Evolutionary conservation across 2,329 filamentous ascomycete genomes (phyloP), one percentile per base, ranked within the genome.

Genomic region (Colletotrichum sidae): DNA sequence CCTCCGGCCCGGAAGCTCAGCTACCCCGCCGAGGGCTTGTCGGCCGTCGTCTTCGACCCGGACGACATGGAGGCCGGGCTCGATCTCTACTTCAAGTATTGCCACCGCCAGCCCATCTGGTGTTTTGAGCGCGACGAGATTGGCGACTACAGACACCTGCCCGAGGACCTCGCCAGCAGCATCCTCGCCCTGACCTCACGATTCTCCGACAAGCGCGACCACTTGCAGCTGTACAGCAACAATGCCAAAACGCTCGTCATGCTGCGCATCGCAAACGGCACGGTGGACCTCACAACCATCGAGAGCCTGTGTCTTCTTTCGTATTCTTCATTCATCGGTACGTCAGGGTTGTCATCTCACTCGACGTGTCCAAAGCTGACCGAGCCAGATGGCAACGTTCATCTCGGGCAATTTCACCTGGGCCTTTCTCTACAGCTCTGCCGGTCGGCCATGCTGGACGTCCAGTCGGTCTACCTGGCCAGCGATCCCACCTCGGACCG

Each of bases 221-320:
- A 76, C 50, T 56, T 74, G 11, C 75, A 75, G 60, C 57, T 76
- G 6, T 78, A 79, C 45, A 73, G 74, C 46, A 77, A 77, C 53
- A 78, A 74, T 72, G 83, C 77, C 45, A 80, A 73, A 73, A 80
- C 71, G 60, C 71, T 77, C 68, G 78, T 75, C 68, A 85, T 84
- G 82, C 76, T 83, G 6, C 80, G 82, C 17, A 80, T 85, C 41
- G 82, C 83, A 1, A 83, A 83, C 62, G 83, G 83, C 2, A 79
- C 80, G 0, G 83, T 85, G 2, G 80, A 81, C 55, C 71, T 85
- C 2, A 74, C 78, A 13, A 85, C 83, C 0, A 80, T 85, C 3
- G 82, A 85, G 67, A 84, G 82, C 67, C 68, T 85, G 8, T 85
- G 83, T 70, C 71, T 85, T 5, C 75, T 85, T 1, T 79, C 82